Conservation (phyloP, 2,329 filamentous ascomycete genomes). For the Grosmannia huntii region DNA sequence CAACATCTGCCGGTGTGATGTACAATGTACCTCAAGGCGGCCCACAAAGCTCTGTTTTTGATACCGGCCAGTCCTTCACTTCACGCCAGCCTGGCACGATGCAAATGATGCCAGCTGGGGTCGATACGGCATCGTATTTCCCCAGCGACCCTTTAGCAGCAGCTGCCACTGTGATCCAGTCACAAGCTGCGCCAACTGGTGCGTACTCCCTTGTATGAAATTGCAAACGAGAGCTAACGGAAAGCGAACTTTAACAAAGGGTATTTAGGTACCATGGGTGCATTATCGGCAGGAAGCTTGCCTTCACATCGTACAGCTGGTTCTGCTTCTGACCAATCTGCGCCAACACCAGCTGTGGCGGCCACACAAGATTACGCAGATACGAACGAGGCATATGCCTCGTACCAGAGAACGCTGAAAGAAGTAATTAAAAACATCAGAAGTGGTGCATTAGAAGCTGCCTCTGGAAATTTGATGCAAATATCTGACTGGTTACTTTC, state of each 20-base stretch:
- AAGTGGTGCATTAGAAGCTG: constrained; percentile 34
- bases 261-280: constrained; percentile 35
- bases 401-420: constrained; percentile 48
- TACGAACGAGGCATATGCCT: constrained; percentile 53
- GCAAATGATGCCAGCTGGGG: constrained; percentile 55
- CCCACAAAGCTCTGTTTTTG: constrained; percentile 52
- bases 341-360: not conserved
- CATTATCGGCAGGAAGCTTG: constrained; percentile 27
- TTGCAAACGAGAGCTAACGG: constrained; percentile 44
- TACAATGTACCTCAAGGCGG: constrained; percentile 61
- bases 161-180: constrained; percentile 39
- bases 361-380: constrained; percentile 7
- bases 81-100: constrained; percentile 64
- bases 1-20: constrained; percentile 56
- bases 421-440: constrained; percentile 61
- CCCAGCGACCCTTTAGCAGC: constrained; percentile 50
- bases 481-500: constrained; percentile 44
- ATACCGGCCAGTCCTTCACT: constrained; percentile 62
- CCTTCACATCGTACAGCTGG: constrained; percentile 20
- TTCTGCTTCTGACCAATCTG: not conserved
- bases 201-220: constrained; percentile 46
- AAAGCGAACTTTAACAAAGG: constrained; percentile 41
- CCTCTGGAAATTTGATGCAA: constrained; percentile 37
- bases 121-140: constrained; percentile 67
- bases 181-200: constrained; percentile 33